A percentile compares a stretch with the other conserved stretches of the same genome.
Evolutionary conservation across 2,329 filamentous ascomycete species (phyloP).

Genomic region (Colletotrichum lentis): DNA sequence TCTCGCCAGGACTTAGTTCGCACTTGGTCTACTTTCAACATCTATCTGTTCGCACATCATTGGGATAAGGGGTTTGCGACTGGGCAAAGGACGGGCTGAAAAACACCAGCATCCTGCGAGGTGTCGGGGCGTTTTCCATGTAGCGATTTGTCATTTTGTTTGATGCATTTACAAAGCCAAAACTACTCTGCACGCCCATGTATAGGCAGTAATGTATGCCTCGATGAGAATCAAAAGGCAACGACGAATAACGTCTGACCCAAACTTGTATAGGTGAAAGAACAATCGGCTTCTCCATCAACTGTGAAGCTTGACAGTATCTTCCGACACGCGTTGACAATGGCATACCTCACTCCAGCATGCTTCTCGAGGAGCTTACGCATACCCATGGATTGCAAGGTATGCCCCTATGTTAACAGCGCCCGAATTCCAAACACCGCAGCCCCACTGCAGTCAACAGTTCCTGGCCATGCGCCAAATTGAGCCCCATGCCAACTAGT

Average conservation of each 20-base stretch:
- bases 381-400: too few relatives aligned
- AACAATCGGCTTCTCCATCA: too few relatives aligned
- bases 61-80: conserved; percentile 7
- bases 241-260: neutral
- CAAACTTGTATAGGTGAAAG: neutral
- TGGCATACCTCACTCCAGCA: neutral
- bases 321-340: neutral
- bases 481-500: neutral
- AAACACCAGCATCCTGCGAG: conserved; percentile 18
- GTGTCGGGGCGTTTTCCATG: conserved; percentile 33
- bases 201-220: conserved; percentile 27
- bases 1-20: neutral
- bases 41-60: neutral
- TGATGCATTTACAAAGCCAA: conserved; percentile 20
- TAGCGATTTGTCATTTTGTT: conserved; percentile 27
- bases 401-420: neutral
- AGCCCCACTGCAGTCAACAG: neutral
- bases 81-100: conserved; percentile 4
- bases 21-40: neutral
- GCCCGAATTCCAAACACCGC: neutral
- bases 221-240: conserved; percentile 24
- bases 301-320: neutral
- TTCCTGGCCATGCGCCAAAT: too few relatives aligned
- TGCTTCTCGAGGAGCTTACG: too few relatives aligned
- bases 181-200: neutral